Percentiles rank a stretch among this genome's conserved stretches.
Evolutionary conservation across 2,329 filamentous ascomycete species (phyloP).

Genomic region (Aspergillus tamarii): DNA sequence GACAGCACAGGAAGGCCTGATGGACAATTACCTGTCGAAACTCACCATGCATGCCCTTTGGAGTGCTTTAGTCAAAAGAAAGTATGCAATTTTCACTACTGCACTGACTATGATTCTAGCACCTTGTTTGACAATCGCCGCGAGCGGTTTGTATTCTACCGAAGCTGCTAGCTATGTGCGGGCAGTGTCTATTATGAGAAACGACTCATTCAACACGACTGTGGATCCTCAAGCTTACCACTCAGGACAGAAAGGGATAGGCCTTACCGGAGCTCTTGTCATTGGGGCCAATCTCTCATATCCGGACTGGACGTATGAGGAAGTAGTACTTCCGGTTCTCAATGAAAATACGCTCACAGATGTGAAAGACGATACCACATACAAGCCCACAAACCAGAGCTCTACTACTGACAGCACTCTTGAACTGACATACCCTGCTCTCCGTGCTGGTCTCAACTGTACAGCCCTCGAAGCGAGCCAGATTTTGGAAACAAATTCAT

Average conservation of each 20-base stretch:
- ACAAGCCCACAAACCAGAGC: neutral
- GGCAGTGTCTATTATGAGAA: constrained; percentile 18
- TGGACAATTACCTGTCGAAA: constrained; percentile 25
- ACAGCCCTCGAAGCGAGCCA: neutral
- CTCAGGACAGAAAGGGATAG: constrained; percentile 26
- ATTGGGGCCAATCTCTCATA: constrained; percentile 33
- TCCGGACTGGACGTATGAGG: constrained; percentile 35
- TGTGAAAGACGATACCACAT: constrained; percentile 4
- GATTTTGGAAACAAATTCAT: neutral
- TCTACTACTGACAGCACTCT: neutral
- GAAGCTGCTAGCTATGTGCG: constrained; percentile 10
- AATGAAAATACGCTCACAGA: constrained; percentile 19
- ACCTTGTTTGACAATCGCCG: constrained; percentile 17
- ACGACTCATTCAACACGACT: constrained; percentile 6
- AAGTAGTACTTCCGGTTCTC: constrained; percentile 29
- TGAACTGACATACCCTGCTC: constrained; percentile 1
- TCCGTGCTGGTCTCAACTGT: constrained; percentile 7
- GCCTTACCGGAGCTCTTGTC: constrained; percentile 29
- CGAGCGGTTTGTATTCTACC: constrained; percentile 20
- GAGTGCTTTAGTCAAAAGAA: constrained; percentile 43
- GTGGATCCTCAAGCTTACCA: neutral
- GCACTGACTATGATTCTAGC: constrained; percentile 19
- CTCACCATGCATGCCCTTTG: constrained; percentile 57
- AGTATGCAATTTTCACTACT: constrained; percentile 17
- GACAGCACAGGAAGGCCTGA: constrained; percentile 17